Conservation (phyloP, 257 asterid genomes). For the Solanum infundibuliforme region DNA sequence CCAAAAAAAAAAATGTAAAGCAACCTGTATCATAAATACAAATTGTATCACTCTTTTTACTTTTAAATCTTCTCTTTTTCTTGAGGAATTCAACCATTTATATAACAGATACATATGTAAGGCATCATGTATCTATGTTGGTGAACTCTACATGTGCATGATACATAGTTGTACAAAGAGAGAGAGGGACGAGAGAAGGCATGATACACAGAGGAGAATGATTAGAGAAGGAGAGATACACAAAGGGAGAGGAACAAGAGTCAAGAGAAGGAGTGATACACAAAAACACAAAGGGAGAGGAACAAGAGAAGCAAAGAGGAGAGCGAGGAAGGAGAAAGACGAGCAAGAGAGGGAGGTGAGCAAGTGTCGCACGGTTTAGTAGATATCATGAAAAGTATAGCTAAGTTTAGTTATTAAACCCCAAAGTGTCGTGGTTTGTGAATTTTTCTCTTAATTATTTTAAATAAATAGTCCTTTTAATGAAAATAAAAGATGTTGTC, state of each 20-base stretch:
- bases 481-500: neutral
- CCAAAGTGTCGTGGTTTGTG: neutral
- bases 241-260: neutral
- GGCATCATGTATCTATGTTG: neutral
- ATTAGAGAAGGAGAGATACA: no score
- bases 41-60: neutral
- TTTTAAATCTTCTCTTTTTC: neutral
- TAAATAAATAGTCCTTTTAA: neutral
- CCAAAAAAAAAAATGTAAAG: no score
- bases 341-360: neutral
- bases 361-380: neutral
- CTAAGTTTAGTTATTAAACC: neutral
- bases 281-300: no score
- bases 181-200: neutral
- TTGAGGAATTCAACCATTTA: neutral
- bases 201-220: neutral
- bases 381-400: neutral
- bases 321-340: neutral
- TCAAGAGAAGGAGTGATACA: neutral
- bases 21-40: no score
- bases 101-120: neutral
- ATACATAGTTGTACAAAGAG: neutral
- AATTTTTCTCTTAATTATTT: neutral
- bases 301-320: neutral
- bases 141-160: neutral